A percentile compares a stretch with the other conserved stretches of the same genome.
Conservation (phyloP, 495 filamentous ascomycete species). For the Lepidopterella palustris region DNA sequence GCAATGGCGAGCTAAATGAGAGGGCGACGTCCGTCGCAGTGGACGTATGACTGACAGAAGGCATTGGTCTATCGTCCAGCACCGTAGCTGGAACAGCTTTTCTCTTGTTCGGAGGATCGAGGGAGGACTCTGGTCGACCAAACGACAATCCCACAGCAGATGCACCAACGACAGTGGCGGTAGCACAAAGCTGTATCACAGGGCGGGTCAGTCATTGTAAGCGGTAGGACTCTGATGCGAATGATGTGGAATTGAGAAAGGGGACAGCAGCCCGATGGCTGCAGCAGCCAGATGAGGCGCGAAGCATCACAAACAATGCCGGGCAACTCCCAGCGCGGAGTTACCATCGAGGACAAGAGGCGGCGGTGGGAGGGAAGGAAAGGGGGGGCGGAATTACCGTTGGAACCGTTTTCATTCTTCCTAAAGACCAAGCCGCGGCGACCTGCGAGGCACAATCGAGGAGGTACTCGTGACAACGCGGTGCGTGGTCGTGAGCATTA, state of each 20-base stretch:
- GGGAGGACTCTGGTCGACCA: conserved; percentile 47
- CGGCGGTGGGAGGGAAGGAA: background rate
- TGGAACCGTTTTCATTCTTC: conserved; percentile 34
- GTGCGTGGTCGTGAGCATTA: conserved; percentile 20
- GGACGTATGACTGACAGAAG: conserved; percentile 10
- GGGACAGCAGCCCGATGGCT: conserved; percentile 14
- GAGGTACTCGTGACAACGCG: conserved; percentile 22
- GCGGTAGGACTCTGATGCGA: conserved; percentile 14
- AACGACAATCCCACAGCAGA: conserved; percentile 59
- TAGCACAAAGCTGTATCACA: conserved; percentile 57
- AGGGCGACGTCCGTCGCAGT: conserved; percentile 14
- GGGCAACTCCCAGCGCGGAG: conserved; percentile 4
- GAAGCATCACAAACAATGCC: conserved; percentile 13
- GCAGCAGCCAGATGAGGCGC: conserved; percentile 11
- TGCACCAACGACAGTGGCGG: conserved; percentile 63
- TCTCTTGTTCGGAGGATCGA: conserved; percentile 22
- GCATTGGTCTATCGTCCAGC: conserved; percentile 18
- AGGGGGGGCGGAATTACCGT: conserved; percentile 23
- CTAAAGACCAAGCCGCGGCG: conserved; percentile 19
- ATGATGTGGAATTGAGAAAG: conserved; percentile 9
- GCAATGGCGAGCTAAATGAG: conserved; percentile 13
- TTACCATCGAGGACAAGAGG: background rate
- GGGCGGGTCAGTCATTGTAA: conserved; percentile 22
- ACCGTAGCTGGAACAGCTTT: conserved; percentile 23
- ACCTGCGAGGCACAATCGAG: conserved; percentile 22